Conservation (phyloP, 768 basidiomycete species). For the Myochromella boudieri region DNA sequence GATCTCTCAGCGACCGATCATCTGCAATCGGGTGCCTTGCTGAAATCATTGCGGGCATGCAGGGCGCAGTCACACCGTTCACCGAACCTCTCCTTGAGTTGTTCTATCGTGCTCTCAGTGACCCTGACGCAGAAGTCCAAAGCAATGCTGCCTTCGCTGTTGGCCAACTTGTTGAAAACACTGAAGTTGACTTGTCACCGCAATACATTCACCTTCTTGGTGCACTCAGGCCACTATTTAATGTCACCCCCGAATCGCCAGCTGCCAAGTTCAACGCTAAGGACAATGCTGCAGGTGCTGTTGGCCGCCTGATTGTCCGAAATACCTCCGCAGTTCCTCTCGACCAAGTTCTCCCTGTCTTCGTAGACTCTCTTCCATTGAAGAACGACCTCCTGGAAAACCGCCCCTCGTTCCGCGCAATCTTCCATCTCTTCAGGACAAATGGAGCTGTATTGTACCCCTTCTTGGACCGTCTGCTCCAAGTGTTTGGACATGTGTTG, state of each 20-base stretch:
- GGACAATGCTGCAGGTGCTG: constrained; percentile 96
- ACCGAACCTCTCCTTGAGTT: constrained; percentile 82
- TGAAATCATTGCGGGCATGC: constrained; percentile 93
- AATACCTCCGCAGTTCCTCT: constrained; percentile 81
- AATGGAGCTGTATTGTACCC: constrained; percentile 69
- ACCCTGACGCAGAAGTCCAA: constrained; percentile 88
- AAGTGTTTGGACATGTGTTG: constrained; percentile 79
- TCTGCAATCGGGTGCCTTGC: constrained; percentile 92
- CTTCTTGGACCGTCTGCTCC: constrained; percentile 76
- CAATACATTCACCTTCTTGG: constrained; percentile 80
- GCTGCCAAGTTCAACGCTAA: constrained; percentile 75
- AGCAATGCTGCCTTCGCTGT: constrained; percentile 96
- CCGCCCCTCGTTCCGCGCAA: constrained; percentile 80
- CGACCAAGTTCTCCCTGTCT: constrained; percentile 85
- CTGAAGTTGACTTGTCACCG: constrained; percentile 73
- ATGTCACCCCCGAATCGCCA: constrained; percentile 60
- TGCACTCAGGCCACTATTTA: constrained; percentile 81
- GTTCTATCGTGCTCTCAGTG: constrained; percentile 79
- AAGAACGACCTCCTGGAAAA: constrained; percentile 91
- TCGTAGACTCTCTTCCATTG: constrained; percentile 81
- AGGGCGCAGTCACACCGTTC: constrained; percentile 78
- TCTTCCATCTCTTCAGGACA: constrained; percentile 86
- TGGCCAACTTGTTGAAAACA: constrained; percentile 89
- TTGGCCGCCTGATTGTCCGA: constrained; percentile 82
- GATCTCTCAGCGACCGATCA: constrained; percentile 89